Base-by-base conservation (phyloP, 345 rosid genomes). In the Firmiana major region DNA sequence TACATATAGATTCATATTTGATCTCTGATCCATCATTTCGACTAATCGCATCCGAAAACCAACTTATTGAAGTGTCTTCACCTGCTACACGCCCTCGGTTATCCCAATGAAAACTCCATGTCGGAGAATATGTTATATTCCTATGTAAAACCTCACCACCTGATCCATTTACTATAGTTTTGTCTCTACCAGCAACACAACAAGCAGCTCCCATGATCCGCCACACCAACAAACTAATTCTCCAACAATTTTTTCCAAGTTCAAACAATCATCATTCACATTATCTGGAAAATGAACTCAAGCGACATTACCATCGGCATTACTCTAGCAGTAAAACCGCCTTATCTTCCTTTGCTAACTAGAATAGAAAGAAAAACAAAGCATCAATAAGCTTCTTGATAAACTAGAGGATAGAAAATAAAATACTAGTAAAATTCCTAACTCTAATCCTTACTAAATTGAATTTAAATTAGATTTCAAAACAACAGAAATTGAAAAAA, bases 51-150 rank as follows among this genome's bases (percentile, higher is more conserved):
- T 90, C 94, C 15, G 98, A 87, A 66, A 90, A 81, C 89, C 93
- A 91, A 80, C 89, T 84, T 31, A 88, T 59, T 26, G 98, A 88
- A 67, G 93, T 79, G 46, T 94, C 97, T 83, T 97, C 99, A 46
- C 97, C 98, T 0, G 99, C 98, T 49, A 97, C 99, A 49, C 97
- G 93, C 67, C 98, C 97, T 80, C 98, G 83, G 77, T 88, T 89
- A 80, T 97, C 99, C 99, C 99, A 97, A 63, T 92, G 86, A 63
- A 92, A 91, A 85, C 97, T 97, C 98, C 97, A 93, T 11, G 89
- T 84, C 0, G 99, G 99, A 22, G 99, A 97, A 85, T 86, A 66
- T 76, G 94, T 87, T n/a, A 90, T 55, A 83, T 87, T 89, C 84
- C 95, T 87, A 77, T 83, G 93, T 71, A 90, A 76, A 62, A 80